Evolutionary conservation across 169 alveolate genomes (phyloP).

Genomic region (Eimeria falciformis): DNA sequence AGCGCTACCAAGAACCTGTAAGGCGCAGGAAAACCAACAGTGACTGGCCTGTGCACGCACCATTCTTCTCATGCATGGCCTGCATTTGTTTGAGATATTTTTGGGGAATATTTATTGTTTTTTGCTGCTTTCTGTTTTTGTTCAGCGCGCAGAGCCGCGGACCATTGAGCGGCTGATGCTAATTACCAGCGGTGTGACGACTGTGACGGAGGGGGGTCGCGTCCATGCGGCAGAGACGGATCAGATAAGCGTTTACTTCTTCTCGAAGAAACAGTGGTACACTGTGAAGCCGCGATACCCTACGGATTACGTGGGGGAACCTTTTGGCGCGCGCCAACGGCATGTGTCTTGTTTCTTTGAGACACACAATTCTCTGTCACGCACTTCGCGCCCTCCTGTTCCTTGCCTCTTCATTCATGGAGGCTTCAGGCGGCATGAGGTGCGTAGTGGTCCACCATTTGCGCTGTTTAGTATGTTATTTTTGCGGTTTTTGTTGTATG

Average conservation of each 20-base stretch:
- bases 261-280: conserved; percentile 70
- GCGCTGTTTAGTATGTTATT: neutral
- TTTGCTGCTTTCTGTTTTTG: neutral
- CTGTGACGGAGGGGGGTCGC: conserved; percentile 61
- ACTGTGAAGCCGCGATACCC: conserved; percentile 75
- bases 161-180: conserved; percentile 77
- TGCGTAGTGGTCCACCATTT: neutral
- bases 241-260: conserved; percentile 73
- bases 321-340: conserved; percentile 72
- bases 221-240: conserved; percentile 71
- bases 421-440: conserved; percentile 75
- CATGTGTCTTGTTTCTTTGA: conserved; percentile 78
- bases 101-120: neutral
- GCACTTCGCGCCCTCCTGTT: conserved; percentile 72
- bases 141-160: conserved; percentile 79
- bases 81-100: neutral
- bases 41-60: neutral
- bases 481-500: no score
- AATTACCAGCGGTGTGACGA: conserved; percentile 74
- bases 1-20: conserved; percentile 87
- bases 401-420: conserved; percentile 77
- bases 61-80: neutral
- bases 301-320: conserved; percentile 76
- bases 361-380: conserved; percentile 36
- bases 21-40: conserved; percentile 2